These are phyloP conservation scores for Amanita inopinata DNA, from an alignment of 768 basidiomycete genomes.

Conservation along the genomic window DNA sequence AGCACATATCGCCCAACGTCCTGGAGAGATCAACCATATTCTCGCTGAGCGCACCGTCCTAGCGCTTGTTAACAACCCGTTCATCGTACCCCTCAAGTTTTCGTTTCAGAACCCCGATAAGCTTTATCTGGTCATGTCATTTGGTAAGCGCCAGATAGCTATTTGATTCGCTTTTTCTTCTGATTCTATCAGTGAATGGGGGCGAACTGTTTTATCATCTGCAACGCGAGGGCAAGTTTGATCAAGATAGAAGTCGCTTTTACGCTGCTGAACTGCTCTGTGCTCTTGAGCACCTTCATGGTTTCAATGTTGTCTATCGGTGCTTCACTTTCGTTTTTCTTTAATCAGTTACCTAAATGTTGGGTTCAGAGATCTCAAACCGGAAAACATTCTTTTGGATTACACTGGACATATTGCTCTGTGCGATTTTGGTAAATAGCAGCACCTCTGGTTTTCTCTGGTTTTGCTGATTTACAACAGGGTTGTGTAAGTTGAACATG, in stretches of 20 bases:
- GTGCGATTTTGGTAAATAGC: conserved; percentile 77
- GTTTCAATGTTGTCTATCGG: conserved; percentile 98
- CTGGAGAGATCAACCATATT: conserved; percentile 97
- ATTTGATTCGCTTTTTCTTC: conserved; percentile 2
- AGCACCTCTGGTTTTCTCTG: not conserved
- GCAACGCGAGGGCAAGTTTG: conserved; percentile 94
- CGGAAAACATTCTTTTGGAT: conserved; percentile 95
- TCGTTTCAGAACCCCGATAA: conserved; percentile 98
- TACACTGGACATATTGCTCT: conserved; percentile 97
- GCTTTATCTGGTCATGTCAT: conserved; percentile 94
- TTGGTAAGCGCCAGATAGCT: conserved; percentile 44
- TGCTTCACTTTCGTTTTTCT: conserved; percentile 22
- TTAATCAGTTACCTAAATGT: conserved; percentile 3
- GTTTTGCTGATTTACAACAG: conserved; percentile 21
- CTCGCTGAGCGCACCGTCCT: conserved; percentile 95
- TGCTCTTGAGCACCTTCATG: conserved; percentile 91
- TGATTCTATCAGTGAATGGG: conserved; percentile 63
- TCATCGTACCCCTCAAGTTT: conserved; percentile 98
- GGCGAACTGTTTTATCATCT: conserved; percentile 98
- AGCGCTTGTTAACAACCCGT: conserved; percentile 95
- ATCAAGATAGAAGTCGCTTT: conserved; percentile 87
- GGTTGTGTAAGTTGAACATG: conserved; percentile 96
- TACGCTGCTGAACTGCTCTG: conserved; percentile 97
- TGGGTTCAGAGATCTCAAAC: conserved; percentile 74
- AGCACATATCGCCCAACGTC: conserved; percentile 92